These are phyloP conservation scores for Chamaecrista fasciculata DNA, from an alignment of 306 rosid genomes.

Conservation along the genomic window DNA sequence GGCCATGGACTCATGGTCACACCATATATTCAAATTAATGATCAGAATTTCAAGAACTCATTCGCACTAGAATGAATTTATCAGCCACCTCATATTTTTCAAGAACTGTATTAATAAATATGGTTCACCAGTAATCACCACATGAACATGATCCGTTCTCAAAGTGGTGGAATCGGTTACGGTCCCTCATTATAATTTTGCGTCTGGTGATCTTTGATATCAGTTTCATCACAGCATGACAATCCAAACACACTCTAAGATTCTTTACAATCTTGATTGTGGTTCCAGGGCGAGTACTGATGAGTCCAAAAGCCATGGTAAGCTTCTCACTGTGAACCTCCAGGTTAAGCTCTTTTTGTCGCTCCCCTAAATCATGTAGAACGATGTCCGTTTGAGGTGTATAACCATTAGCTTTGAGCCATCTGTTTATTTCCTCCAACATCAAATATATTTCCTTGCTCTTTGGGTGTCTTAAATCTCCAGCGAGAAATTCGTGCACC, in stretches of 20 bases:
- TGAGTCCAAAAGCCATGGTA: constrained; percentile 80
- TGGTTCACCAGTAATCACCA: constrained; percentile 69
- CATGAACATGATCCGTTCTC: constrained; percentile 72
- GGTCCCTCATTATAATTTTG: constrained; percentile 72
- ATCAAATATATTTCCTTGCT: constrained; percentile 59
- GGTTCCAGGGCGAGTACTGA: constrained; percentile 59
- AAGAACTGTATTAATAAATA: not conserved
- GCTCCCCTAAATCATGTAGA: constrained; percentile 66
- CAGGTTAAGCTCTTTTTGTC: constrained; percentile 61
- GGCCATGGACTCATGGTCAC: not conserved
- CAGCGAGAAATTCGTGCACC: constrained; percentile 79
- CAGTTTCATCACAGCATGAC: constrained; percentile 73
- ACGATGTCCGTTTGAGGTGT: constrained; percentile 59
- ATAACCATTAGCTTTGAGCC: constrained; percentile 65
- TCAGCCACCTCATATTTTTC: not conserved
- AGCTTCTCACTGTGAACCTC: constrained; percentile 87
- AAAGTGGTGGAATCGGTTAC: constrained; percentile 78
- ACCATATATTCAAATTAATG: not conserved
- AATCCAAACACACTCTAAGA: constrained; percentile 72
- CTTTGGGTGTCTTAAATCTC: constrained; percentile 62
- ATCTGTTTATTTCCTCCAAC: constrained; percentile 59
- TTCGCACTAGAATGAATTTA: not conserved
- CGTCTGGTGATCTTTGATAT: constrained; percentile 61
- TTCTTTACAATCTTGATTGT: constrained; percentile 74
- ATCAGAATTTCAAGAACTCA: not conserved